phyloP scores from a whole-genome alignment of 1,284 basidiomycete genomes.

The Apiotrichum domesticum region DNA sequence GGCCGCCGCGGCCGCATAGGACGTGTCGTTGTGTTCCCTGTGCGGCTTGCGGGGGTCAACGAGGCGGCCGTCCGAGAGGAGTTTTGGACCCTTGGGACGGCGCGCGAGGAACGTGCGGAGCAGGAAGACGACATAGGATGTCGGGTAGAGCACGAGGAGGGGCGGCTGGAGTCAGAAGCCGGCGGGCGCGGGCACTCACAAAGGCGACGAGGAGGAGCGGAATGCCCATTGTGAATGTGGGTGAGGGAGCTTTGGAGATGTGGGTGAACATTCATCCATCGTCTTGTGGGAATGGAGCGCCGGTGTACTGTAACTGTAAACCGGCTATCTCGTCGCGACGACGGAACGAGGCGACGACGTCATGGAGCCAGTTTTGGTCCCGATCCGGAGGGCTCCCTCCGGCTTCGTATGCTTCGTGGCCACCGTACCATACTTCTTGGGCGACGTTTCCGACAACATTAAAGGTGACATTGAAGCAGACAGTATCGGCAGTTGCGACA shows the following conservation, averaged over 20 bases:
- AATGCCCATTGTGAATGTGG: not conserved
- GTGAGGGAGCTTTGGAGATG: not conserved
- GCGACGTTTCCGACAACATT: too few species aligned
- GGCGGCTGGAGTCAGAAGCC: slow-evolving; percentile 4
- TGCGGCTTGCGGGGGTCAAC: slow-evolving; percentile 4
- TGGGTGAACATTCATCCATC: too few species aligned
- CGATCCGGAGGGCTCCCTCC: too few species aligned
- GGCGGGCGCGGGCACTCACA: not conserved
- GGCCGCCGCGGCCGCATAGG: not conserved
- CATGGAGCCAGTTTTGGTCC: too few species aligned
- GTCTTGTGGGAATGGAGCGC: too few species aligned
- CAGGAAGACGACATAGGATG: not conserved
- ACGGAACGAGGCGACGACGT: too few species aligned
- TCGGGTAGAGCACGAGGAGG: slow-evolving; percentile 10
- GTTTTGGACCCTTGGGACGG: not conserved
- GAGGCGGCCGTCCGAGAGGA: slow-evolving; percentile 6
- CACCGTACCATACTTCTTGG: too few species aligned
- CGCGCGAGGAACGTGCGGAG: not conserved
- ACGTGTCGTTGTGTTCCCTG: not conserved
- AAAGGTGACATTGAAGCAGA: too few species aligned
- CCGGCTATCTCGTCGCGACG: too few species aligned
- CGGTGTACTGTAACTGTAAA: too few species aligned
- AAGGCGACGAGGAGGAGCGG: not conserved
- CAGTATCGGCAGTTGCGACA: too few species aligned
- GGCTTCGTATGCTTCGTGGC: too few species aligned